A percentile compares a stretch with the other conserved stretches of the same genome.
Conservation (phyloP, 164 flowering plant species). For the Nymphaea thermarum region DNA sequence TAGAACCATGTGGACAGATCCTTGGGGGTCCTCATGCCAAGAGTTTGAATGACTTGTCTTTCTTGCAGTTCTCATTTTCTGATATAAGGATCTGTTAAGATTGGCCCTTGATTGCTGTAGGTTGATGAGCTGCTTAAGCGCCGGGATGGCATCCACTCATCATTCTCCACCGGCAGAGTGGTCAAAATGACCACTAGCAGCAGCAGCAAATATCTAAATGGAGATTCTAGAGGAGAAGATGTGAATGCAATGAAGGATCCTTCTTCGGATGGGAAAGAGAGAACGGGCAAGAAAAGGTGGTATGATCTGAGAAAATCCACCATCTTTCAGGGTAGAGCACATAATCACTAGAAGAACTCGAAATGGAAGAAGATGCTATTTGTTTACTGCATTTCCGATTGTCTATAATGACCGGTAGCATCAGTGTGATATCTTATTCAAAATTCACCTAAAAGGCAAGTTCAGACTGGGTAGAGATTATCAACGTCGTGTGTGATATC, state of each 20-base stretch:
- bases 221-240: constrained; percentile 50
- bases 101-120: constrained; percentile 10
- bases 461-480: background rate
- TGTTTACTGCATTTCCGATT: background rate
- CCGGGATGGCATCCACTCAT: constrained; percentile 68
- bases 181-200: constrained; percentile 25
- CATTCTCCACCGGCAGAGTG: constrained; percentile 34
- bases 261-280: constrained; percentile 65
- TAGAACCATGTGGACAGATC: no score
- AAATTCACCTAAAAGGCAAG: no score
- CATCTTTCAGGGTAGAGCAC: background rate
- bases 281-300: constrained; percentile 71
- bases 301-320: constrained; percentile 33
- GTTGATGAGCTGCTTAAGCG: constrained; percentile 91
- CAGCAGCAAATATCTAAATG: constrained; percentile 33
- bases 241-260: constrained; percentile 38
- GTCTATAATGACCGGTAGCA: background rate
- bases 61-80: no score
- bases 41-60: no score
- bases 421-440: background rate
- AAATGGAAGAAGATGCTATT: background rate
- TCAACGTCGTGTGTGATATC: background rate
- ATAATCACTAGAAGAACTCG: background rate
- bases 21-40: no score
- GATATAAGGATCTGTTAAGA: background rate